Conservation (phyloP, 2,329 filamentous ascomycete genomes). For the Fusarium sp. region DNA sequence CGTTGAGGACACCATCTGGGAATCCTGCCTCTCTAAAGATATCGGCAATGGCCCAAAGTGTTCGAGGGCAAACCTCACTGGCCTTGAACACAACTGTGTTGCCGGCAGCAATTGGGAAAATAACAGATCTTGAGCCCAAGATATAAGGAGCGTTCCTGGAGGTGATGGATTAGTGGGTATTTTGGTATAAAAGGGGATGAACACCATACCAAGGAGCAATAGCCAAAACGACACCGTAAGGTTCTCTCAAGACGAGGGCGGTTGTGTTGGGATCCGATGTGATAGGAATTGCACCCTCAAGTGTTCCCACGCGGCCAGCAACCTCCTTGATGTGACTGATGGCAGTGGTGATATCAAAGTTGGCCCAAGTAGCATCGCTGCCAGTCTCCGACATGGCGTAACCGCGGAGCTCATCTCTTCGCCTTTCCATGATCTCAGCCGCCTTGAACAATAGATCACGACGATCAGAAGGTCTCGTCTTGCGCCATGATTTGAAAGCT, state of each 20-base stretch:
- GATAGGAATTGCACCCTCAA: constrained; percentile 56
- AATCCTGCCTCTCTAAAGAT: constrained; percentile 81
- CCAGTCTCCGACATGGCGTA: constrained; percentile 69
- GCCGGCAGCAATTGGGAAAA: constrained; percentile 78
- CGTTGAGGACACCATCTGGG: constrained; percentile 79
- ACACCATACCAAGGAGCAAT: constrained; percentile 81
- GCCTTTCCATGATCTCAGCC: constrained; percentile 71
- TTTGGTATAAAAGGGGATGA: background rate
- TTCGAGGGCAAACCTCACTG: constrained; percentile 75
- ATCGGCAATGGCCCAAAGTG: constrained; percentile 71
- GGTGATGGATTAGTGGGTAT: background rate
- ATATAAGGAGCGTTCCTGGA: constrained; percentile 69
- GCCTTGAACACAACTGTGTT: constrained; percentile 82
- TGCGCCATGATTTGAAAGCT: constrained; percentile 78
- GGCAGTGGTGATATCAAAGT: constrained; percentile 56
- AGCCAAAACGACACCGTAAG: constrained; percentile 81
- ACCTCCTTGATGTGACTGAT: constrained; percentile 58
- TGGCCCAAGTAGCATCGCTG: constrained; percentile 54
- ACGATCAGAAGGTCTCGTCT: constrained; percentile 69
- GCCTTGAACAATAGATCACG: constrained; percentile 79
- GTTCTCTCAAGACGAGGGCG: constrained; percentile 78
- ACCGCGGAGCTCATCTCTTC: constrained; percentile 69
- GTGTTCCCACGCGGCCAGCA: constrained; percentile 57
- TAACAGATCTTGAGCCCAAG: constrained; percentile 66
- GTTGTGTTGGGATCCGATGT: constrained; percentile 50